Base-by-base conservation (phyloP, 306 rosid species). In the Benincasa hispida region DNA sequence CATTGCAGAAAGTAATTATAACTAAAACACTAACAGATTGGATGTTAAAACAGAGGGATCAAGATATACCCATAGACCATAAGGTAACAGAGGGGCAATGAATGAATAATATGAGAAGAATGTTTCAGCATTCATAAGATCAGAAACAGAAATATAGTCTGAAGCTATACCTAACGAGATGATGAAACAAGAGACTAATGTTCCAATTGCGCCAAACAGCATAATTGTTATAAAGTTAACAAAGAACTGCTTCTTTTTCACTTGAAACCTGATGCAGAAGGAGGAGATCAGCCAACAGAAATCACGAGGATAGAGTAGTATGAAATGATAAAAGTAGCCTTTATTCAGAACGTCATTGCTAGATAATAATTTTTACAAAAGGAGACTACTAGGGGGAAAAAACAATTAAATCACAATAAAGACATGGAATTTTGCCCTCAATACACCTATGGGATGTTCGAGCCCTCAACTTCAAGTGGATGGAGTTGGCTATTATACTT, bases 201-300 rank as follows among this genome's bases (percentile, higher is more conserved):
- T 92, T 65, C 99, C 99, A 82, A 95, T 21, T 65, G 97, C 99
- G 60, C 99, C 99, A 81, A 95, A 95, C 82, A 90, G 45, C 80
- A 81, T 76, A 76, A 95, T 95, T 30, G 98, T 92, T 25, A 86
- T 89, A 83, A 95, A 95, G 81, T 95, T 92, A 9, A 81, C 87
- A 67, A 95, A 95, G 82, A 95, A 95, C 81, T 86, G 98, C 88
- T 95, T 95, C 97, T 95, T 95, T 84, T 95, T 95, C 84, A 95
- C 99, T 84, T 95, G 99, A 85, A 95, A 95, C 86, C 99, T 95
- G 97, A 60, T 78, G 79, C 39, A 80, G 53, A 83, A 57, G 47
- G 54, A 51, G 56, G 50, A 74, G 61, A 18, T 62, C 62, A 61
- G 62, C 76, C 60, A 72, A 19, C 47, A 50, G 11, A 32, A n/a